Percentiles rank a stretch among this genome's conserved stretches.
Conservation (phyloP, 2,329 filamentous ascomycete genomes). For the Bipolaris zeicola region DNA sequence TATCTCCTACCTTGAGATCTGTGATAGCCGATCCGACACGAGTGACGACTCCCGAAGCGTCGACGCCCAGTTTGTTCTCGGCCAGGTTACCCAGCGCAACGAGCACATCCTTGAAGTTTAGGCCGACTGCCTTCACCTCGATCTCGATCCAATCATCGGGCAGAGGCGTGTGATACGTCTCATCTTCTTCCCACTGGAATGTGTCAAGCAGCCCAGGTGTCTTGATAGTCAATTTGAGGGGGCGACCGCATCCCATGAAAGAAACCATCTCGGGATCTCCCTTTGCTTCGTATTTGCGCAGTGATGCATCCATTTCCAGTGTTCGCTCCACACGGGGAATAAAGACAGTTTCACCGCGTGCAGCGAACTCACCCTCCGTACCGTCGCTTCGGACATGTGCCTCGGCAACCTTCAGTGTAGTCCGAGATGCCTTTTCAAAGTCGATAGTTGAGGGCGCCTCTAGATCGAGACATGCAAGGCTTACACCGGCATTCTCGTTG, state of each 20-base stretch:
- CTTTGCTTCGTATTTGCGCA: slow-evolving; percentile 13
- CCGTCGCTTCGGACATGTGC: slow-evolving; percentile 6
- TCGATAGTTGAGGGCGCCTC: slow-evolving; percentile 1
- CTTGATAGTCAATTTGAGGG: slow-evolving; percentile 6
- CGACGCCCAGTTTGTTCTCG: slow-evolving; percentile 7
- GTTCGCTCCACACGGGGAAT: slow-evolving; percentile 9
- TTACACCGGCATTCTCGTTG: slow-evolving; percentile 7
- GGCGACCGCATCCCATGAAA: slow-evolving; percentile 7
- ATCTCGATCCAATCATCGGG: slow-evolving; percentile 5
- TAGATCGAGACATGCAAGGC: slow-evolving; percentile 11
- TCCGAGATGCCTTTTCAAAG: slow-evolving; percentile 2
- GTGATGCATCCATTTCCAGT: slow-evolving; percentile 3
- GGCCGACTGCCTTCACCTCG: slow-evolving; percentile 7
- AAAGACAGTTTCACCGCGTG: slow-evolving; percentile 5
- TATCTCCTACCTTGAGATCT: slow-evolving; percentile 4
- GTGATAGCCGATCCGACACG: slow-evolving; percentile 5
- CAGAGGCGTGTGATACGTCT: slow-evolving; percentile 3
- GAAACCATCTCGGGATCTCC: slow-evolving; percentile 10
- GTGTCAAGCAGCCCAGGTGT: slow-evolving; percentile 10
- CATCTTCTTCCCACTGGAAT: slow-evolving; percentile 9
- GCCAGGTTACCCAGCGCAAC: slow-evolving; percentile 9
- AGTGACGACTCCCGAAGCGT: slow-evolving; percentile 5
- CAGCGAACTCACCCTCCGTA: slow-evolving; percentile 9
- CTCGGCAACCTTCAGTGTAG: slow-evolving; percentile 5
- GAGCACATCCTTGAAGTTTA: slow-evolving; percentile 12